Percentiles rank a stretch among this genome's conserved stretches.
These are phyloP conservation scores for Bryopsis sp. DNA, from an alignment of 139 green algal species.

Conservation along the genomic window DNA sequence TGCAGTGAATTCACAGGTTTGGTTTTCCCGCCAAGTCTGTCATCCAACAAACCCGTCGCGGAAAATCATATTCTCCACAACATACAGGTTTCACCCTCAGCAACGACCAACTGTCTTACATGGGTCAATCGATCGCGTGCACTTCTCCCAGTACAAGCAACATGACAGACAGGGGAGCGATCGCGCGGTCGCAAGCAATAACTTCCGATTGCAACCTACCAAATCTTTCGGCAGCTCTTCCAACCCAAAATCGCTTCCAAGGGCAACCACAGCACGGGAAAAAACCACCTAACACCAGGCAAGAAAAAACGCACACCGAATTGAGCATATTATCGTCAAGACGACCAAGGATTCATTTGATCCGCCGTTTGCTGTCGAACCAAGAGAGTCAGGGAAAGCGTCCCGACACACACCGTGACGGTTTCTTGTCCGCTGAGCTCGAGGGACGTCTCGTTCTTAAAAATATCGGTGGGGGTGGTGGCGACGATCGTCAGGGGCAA, in stretches of 20 bases:
- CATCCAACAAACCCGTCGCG: too few relatives aligned
- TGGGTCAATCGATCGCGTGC: background rate
- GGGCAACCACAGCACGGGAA: constrained; percentile 38
- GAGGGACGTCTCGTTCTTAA: background rate
- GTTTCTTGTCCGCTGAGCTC: background rate
- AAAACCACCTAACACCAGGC: constrained; percentile 38
- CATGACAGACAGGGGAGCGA: too few relatives aligned
- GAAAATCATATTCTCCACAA: too few relatives aligned
- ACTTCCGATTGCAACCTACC: constrained; percentile 15
- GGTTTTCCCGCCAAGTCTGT: too few relatives aligned
- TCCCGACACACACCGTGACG: background rate
- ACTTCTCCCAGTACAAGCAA: background rate
- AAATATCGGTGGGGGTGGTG: constrained; percentile 28
- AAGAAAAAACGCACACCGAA: too few relatives aligned
- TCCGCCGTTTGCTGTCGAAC: background rate
- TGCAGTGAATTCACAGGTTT: too few relatives aligned
- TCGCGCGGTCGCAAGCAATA: too few relatives aligned
- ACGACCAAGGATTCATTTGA: too few relatives aligned
- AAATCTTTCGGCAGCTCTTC: constrained; percentile 18
- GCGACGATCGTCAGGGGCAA: constrained; percentile 26
- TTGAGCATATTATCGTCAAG: too few relatives aligned
- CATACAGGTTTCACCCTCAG: too few relatives aligned
- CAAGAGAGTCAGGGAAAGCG: background rate
- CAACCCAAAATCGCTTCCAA: constrained; percentile 39
- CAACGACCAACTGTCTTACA: too few relatives aligned